Evolutionary conservation across 345 rosid species (phyloP), one percentile per base, ranked within the genome.

Genomic region (Viola odorata): DNA sequence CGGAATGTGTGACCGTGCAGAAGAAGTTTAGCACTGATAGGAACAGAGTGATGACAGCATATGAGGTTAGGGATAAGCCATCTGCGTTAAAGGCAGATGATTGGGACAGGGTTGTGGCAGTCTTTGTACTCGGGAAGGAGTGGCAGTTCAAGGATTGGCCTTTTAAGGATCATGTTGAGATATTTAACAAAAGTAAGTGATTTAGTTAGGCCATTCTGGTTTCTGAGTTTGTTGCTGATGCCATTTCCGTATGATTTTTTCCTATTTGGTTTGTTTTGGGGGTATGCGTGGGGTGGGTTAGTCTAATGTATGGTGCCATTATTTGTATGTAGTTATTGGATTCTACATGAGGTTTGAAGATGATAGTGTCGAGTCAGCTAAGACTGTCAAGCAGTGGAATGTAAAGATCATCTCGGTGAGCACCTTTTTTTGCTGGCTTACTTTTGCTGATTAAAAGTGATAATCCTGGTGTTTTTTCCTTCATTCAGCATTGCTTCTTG

Each of bases 141-240:
- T 90, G 99, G 99, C 99, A 94, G 79, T 94, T 94, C 74, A 94
- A 90, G 75, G 99, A 90, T 41, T 94, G 97, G 97, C 99, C 99
- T 58, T 94, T 80, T 61, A 90, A 88, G 85, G 99, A 88, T 61
- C 96, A 87, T 57, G 91, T 90, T 17, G 96, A 90, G 84, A 88
- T 90, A 37, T 94, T 94, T 67, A 94, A 85, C 63, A 88, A 76
- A 84, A 88, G 97, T 94, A 74, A 77, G 96, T 60, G 41, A 38
- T 6, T 11, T 11, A 50, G 23, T 56, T 39, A 59, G 57, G 53
- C 15, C 10, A 44, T 41, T 52, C 41, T 56, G 8, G 45, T 40
- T 58, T 57, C 45, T 60, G 57, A 6, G 45, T 64, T 56, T 14
- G 0, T 67, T 32, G 49, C 7, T 7, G 17, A 3, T 60, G 50